Base-by-base conservation (phyloP, 2,329 filamentous ascomycete species). In the Aspergillus candidus region DNA sequence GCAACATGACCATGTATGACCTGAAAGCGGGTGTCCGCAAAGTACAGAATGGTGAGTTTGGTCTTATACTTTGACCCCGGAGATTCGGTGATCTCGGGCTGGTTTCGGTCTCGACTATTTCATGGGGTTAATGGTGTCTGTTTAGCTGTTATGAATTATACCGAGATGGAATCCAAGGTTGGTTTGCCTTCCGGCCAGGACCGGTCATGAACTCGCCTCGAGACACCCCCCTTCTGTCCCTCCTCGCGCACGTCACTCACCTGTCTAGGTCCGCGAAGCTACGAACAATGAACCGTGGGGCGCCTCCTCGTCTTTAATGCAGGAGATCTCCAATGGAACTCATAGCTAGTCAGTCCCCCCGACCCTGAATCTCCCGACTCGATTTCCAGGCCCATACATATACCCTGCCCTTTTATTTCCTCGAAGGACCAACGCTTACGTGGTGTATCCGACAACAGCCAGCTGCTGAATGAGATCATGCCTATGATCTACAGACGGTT, bases 211-310 rank as follows among this genome's bases (percentile, higher is more conserved):
- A 38, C 47, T 40, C 33, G 6, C 30, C 14, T 27, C 37, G 30
- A 36, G 34, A 37, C 35, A 34, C 46, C 33, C 29, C 31, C 17
- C 37, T 37, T 40, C 38, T 38, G 32, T n/a, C 42, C 30, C 33
- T 18, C 18, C 42, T 32, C 41, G 41, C 32, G 38, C 43, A 40
- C 13, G 36, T 46, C 33, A 36, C 50, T 63, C 44, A 63, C 54
- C 36, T 45, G 40, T 42, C 22, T 57, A 93, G 85, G 89, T 97
- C 55, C 86, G 93, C 69, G 93, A 98, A 76, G 93, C 93, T 27
- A 98, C 93, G 32, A 98, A 98, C 72, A 97, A 97, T 68, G 93
- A 98, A 69, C 93, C 93, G 45, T 98, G 93, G 93, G 93, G 90
- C 53, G 82, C 84, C 40, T 86, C 84, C 11, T 84, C 84, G 18